A percentile compares a stretch with the other conserved stretches of the same genome.
Evolutionary conservation across 352 stramenopile genomes (phyloP).

Genomic region (Elongisporangium undulatum): DNA sequence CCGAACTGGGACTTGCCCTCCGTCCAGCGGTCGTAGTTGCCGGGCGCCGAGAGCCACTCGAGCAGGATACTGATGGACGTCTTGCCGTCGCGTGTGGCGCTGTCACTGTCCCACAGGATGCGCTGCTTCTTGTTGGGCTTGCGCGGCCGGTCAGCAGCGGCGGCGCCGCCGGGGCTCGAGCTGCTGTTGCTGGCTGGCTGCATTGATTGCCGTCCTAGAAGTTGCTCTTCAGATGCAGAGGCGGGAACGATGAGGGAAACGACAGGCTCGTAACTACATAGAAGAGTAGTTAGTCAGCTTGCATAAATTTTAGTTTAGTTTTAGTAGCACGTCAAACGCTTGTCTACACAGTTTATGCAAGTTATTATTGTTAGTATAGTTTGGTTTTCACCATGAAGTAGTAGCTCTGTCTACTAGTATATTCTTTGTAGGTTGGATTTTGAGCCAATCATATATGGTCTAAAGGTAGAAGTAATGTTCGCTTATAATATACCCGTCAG

Average conservation of each 20-base stretch:
- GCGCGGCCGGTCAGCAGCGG: background rate
- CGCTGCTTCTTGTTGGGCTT: conserved; percentile 40
- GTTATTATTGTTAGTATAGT: background rate
- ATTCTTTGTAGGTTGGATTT: too few relatives aligned
- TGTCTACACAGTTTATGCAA: background rate
- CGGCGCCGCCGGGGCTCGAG: conserved; percentile 1
- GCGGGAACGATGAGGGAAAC: background rate
- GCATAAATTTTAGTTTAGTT: too few relatives aligned
- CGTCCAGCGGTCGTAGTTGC: conserved; percentile 64
- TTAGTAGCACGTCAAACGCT: too few relatives aligned
- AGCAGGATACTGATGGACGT: conserved; percentile 67
- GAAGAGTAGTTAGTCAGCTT: too few relatives aligned
- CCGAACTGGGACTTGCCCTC: conserved; percentile 62
- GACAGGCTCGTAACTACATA: background rate
- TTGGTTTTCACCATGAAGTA: too few relatives aligned
- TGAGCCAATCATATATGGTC: too few relatives aligned
- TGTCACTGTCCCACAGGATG: conserved; percentile 79
- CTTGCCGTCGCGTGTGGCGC: conserved; percentile 51
- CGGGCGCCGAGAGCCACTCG: conserved; percentile 55
- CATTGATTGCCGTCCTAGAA: background rate
- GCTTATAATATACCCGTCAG: background rate
- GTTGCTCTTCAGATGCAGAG: background rate
- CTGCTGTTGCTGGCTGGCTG: background rate
- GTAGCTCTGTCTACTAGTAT: too few relatives aligned
- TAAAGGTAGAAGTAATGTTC: background rate